Evolutionary conservation across 1,284 basidiomycete species (phyloP).

Genomic region (Sanghuangporus weigelae): DNA sequence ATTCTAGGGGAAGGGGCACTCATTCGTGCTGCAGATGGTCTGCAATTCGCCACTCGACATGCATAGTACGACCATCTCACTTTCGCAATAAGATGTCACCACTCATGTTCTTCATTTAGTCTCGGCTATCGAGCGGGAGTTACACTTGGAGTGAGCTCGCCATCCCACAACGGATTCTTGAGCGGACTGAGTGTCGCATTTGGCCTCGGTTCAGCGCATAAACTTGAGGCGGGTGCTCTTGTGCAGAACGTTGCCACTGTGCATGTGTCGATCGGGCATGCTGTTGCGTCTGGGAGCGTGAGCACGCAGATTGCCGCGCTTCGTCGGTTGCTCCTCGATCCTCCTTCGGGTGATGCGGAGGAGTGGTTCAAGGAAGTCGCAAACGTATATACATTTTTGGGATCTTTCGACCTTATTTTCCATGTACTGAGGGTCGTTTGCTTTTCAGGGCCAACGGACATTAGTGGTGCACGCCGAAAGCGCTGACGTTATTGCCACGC

Average conservation of each 20-base stretch:
- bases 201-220: conserved; percentile 34
- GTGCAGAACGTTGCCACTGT: conserved; percentile 64
- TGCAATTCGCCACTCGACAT: conserved; percentile 67
- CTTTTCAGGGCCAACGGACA: conserved; percentile 40
- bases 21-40: conserved; percentile 67
- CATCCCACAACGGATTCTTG: conserved; percentile 50
- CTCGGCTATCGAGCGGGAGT: conserved; percentile 58
- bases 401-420: neutral
- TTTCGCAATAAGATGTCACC: conserved; percentile 22
- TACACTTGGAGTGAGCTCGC: conserved; percentile 56
- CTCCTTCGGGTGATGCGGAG: conserved; percentile 41
- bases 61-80: conserved; percentile 50
- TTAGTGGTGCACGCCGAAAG: conserved; percentile 53
- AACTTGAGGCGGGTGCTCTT: conserved; percentile 63
- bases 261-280: conserved; percentile 57
- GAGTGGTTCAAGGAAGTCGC: conserved; percentile 50
- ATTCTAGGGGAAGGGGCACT: conserved; percentile 43
- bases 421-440: neutral
- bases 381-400: conserved; percentile 30
- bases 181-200: conserved; percentile 66
- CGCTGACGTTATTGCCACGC: conserved; percentile 75
- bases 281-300: conserved; percentile 25
- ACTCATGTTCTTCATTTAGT: conserved; percentile 29
- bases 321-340: conserved; percentile 53
- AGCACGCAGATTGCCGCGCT: conserved; percentile 30